These are phyloP conservation scores for Thalassiosira pacifica DNA, from an alignment of 352 stramenopile genomes.

Conservation along the genomic window DNA sequence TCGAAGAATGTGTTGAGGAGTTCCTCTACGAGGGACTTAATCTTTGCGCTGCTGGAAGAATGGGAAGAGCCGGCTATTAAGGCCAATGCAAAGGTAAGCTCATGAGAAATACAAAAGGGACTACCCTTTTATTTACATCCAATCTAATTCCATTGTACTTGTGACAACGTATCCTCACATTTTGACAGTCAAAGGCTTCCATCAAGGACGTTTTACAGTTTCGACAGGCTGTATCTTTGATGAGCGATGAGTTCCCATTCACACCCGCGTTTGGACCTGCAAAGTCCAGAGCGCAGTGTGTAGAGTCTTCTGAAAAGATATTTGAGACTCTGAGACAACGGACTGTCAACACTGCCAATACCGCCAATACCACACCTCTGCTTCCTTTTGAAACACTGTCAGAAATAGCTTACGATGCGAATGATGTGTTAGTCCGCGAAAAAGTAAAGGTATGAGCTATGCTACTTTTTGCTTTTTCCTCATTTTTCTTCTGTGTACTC, in stretches of 20 bases:
- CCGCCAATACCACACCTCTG: conserved; percentile 26
- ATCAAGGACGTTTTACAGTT: conserved; percentile 76
- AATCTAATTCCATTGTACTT: conserved; percentile 58
- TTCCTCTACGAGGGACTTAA: no score
- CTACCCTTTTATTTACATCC: no score
- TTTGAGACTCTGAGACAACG: conserved; percentile 75
- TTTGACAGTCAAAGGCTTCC: conserved; percentile 61
- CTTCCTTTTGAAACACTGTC: conserved; percentile 74
- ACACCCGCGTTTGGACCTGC: conserved; percentile 71
- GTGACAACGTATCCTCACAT: conserved; percentile 47
- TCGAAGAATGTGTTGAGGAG: conserved; percentile 29
- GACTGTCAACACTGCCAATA: no score
- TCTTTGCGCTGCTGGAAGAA: conserved; percentile 61
- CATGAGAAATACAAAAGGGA: no score
- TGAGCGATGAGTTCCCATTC: conserved; percentile 75
- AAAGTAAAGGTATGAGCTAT: conserved; percentile 63
- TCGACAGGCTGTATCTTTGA: conserved; percentile 68
- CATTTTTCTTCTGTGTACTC: conserved; percentile 71
- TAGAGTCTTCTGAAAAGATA: conserved; percentile 68
- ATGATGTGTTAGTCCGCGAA: conserved; percentile 64
- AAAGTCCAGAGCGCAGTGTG: conserved; percentile 63
- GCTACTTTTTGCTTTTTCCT: conserved; percentile 72
- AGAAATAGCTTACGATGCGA: conserved; percentile 53
- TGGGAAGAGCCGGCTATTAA: conserved; percentile 67
- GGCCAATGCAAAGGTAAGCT: conserved; percentile 21